phyloP scores from a whole-genome alignment of 768 basidiomycete genomes.

The Tulasnella sp. region DNA sequence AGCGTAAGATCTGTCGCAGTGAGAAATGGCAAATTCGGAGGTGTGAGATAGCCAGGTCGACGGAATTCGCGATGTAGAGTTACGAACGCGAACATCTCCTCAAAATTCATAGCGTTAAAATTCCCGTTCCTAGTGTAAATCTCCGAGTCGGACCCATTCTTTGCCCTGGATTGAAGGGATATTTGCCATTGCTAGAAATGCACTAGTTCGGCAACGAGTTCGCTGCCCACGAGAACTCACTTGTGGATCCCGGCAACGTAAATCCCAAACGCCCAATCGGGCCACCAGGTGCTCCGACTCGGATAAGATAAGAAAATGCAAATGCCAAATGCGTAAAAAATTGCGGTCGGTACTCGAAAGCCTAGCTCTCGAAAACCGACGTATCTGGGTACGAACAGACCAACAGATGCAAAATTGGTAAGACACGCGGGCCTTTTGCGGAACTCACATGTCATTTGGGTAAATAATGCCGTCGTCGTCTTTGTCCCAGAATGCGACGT shows the following conservation, averaged over 20 bases:
- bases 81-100: conserved; percentile 12
- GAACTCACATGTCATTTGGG: background rate
- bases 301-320: background rate
- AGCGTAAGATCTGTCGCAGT: background rate
- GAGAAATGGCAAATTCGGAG: background rate
- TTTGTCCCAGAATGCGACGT: conserved; percentile 15
- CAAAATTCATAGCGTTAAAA: background rate
- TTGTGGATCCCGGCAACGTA: background rate
- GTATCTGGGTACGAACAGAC: background rate
- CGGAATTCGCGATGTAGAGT: background rate
- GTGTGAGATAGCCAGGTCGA: no score
- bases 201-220: no score
- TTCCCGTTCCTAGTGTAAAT: background rate
- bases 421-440: background rate
- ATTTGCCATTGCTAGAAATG: no score
- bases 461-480: conserved; percentile 12
- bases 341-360: background rate
- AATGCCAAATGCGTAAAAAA: background rate
- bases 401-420: background rate
- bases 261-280: conserved; percentile 7
- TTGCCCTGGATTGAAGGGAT: background rate
- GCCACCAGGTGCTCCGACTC: background rate
- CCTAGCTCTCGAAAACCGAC: background rate
- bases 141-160: conserved; percentile 18
- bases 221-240: background rate